Evolutionary conservation across 441 rosid species (phyloP).

Genomic region (Oxalis stricta): DNA sequence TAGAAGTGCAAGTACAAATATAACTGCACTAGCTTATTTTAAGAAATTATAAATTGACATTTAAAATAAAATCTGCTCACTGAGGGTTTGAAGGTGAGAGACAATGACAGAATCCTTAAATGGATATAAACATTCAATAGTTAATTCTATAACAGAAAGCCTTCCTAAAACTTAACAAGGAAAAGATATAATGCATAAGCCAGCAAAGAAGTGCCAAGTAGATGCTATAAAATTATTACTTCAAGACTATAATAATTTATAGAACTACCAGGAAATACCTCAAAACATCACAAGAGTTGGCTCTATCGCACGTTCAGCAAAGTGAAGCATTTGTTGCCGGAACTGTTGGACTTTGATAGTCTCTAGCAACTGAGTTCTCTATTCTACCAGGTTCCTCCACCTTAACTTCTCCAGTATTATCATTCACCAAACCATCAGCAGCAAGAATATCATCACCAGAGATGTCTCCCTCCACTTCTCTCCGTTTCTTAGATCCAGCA

Average conservation of each 20-base stretch:
- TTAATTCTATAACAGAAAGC: no score
- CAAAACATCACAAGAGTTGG: constrained; percentile 94
- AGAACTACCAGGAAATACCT: constrained; percentile 42
- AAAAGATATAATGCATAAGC: no score
- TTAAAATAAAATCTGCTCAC: no score
- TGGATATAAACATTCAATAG: no score
- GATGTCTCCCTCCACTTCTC: constrained; percentile 40
- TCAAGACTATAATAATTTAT: neutral
- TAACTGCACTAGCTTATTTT: no score
- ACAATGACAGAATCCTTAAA: no score
- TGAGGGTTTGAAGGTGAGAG: no score
- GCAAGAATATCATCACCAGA: constrained; percentile 31
- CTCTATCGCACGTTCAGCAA: constrained; percentile 75
- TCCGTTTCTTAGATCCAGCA: constrained; percentile 48
- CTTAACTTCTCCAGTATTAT: constrained; percentile 33
- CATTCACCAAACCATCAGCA: constrained; percentile 34
- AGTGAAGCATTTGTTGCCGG: constrained; percentile 50
- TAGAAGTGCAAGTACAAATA: no score
- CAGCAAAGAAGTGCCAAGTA: no score
- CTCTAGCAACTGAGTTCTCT: constrained; percentile 33
- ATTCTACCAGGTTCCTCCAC: constrained; percentile 30
- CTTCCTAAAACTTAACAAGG: no score
- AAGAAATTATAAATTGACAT: no score
- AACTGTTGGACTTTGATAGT: constrained; percentile 33
- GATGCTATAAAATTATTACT: neutral